These are phyloP conservation scores for Zea luxurians DNA, from an alignment of 176 grass and related monocot species.

Conservation along the genomic window DNA sequence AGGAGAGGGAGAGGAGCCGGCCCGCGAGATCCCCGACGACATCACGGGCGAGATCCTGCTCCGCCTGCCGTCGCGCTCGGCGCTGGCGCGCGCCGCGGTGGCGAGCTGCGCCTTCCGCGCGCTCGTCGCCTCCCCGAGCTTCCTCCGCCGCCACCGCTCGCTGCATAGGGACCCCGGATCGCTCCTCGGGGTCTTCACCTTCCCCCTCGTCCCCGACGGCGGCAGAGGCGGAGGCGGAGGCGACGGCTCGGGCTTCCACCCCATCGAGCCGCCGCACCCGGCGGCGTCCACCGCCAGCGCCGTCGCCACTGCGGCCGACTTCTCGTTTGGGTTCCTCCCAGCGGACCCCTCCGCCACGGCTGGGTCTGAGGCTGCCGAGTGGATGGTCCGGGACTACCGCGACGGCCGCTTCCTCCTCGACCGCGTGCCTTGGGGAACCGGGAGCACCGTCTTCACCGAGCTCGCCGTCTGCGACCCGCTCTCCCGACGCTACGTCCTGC, in stretches of 20 bases:
- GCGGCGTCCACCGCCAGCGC: background rate
- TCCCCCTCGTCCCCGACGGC: background rate
- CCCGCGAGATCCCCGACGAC: background rate
- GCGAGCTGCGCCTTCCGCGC: slow-evolving; percentile 1
- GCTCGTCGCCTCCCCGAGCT: slow-evolving; percentile 31
- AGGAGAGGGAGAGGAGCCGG: background rate
- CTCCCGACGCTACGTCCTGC: background rate
- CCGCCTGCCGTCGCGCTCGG: slow-evolving; percentile 31
- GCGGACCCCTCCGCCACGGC: background rate
- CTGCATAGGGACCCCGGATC: background rate
- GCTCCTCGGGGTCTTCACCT: slow-evolving; percentile 40
- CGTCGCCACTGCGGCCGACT: slow-evolving; percentile 20
- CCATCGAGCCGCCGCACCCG: slow-evolving; percentile 12
- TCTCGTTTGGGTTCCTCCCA: slow-evolving; percentile 49
- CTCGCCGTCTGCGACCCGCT: slow-evolving; percentile 10
- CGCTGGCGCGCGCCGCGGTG: slow-evolving; percentile 37
- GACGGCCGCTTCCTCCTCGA: slow-evolving; percentile 52
- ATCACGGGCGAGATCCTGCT: background rate
- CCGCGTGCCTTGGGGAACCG: background rate
- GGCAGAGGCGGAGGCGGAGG: background rate
- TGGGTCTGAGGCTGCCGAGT: background rate
- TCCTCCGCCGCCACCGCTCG: slow-evolving; percentile 40
- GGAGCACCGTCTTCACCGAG: slow-evolving; percentile 39
- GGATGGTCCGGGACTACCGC: slow-evolving; percentile 46
- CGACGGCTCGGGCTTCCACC: slow-evolving; percentile 32